Evolutionary conservation across 352 stramenopile genomes (phyloP), one percentile per base, ranked within the genome.

Genomic region (Globisporangium mamillatum): DNA sequence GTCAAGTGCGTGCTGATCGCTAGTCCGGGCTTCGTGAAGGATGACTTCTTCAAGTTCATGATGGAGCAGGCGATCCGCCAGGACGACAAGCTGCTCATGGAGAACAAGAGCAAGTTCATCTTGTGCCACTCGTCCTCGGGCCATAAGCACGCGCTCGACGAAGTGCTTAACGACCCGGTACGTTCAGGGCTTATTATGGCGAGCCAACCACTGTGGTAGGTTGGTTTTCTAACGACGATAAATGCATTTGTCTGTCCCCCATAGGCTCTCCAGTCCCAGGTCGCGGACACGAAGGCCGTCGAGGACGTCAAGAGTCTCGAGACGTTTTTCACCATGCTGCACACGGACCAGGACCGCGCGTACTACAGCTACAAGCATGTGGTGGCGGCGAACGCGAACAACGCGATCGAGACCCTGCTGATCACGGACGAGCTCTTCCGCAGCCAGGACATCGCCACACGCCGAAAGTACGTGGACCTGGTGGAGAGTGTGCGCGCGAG

Each of bases 291-390:
- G 24, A 99, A 99, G 66, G 92, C 93, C 4, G 90, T 92, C 8
- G 86, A 93, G 58, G 93, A 98, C 60, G 92, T 98, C 60, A 93
- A 93, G 74, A 91, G 84, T 22, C 78, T 98, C 29, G 85, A 97
- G 56, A 91, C 85, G 60, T 99, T 99, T 73, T 99, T 99, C 82
- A 86, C 82, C 56, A 98, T 99, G 88, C 88, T 99, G 64, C 92
- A 98, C 65, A 88, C 81, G 41, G 86, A 99, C 74, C 94, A 98
- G 44, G 95, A 99, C 61, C 89, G 95, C 60, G 97, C 97, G 22
- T 99, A 98, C 76, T 99, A 99, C 77, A 94, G 95, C 34, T 98
- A 92, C 81, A 94, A 96, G 64, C 94, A 99, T 72, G 94, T 99
- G 12, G 46, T 86, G 60, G 86, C 82, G 32, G 96, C 96, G 5